Base-by-base conservation (phyloP, 2,329 filamentous ascomycete species). In the Hirsutella thompsonii region DNA sequence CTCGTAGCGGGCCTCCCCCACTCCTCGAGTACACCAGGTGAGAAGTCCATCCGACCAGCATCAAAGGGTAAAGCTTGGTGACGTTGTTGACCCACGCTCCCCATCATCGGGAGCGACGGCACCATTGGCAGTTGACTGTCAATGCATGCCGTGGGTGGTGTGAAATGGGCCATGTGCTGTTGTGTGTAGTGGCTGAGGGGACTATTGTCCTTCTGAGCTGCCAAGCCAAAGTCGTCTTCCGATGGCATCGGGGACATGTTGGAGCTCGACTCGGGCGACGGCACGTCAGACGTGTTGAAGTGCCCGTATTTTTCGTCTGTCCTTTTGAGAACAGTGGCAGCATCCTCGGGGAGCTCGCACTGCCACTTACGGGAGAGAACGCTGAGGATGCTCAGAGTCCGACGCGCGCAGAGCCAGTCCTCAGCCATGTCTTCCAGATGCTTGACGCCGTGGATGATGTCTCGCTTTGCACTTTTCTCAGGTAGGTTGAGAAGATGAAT, bases 381-480 rank as follows among this genome's bases (percentile, higher is more conserved):
- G 49, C 83, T 88, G 35, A 98, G 69, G 37, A 96, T 94, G 44
- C 79, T 78, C 6, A 96, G 69, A 0, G 89, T 90, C 11, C 90
- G 76, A 40, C 89, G 74, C 9, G 89, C 90, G 52, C 88, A 92
- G 1, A 88, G 75, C 92, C 92, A 98, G 52, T 88, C 83, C 58
- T 95, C 89, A 1, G 87, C 87, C 51, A 98, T 95, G 55, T 96
- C 90, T 58, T 96, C 90, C 1, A 96, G 74, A 47, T 94, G 86
- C 53, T 86, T 90, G 35, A 94, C 73, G 1, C 90, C 88, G 52
- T 95, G 89, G 4, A 85, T 82, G 34, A 98, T 85, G 58, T 96
- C 90, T 51, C 90, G 71, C 52, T 79, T 82, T 4, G 92, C 87
- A 23, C 85, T 92, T 63, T 92, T 94, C 51, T 95, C 89, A 0